These are phyloP conservation scores for Monosporascus ibericus DNA, from an alignment of 2,329 filamentous ascomycete species.

Conservation along the genomic window DNA sequence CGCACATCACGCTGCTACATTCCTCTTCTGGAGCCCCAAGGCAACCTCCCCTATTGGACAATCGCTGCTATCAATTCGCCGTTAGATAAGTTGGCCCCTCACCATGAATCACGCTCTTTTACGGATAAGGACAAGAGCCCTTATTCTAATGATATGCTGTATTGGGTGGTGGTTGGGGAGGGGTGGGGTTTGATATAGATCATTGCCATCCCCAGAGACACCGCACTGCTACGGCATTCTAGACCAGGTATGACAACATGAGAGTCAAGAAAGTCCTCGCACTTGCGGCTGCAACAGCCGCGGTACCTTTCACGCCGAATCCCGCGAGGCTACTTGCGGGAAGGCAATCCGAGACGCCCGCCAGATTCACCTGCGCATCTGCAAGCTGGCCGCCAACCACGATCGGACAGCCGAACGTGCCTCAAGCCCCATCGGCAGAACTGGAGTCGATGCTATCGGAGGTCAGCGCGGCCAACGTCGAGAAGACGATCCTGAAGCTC, in stretches of 20 bases:
- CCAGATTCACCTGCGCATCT: constrained; percentile 18
- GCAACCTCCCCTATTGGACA: too few species aligned
- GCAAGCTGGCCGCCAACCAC: constrained; percentile 24
- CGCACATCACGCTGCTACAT: too few species aligned
- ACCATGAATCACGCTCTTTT: too few species aligned
- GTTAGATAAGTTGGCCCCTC: too few species aligned
- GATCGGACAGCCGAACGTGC: constrained; percentile 18
- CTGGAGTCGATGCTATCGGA: constrained; percentile 23
- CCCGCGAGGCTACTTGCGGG: constrained; percentile 11
- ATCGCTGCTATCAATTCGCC: too few species aligned
- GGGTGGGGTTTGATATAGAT: too few species aligned
- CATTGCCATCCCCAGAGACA: too few species aligned
- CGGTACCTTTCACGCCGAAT: constrained; percentile 13
- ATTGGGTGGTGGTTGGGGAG: too few species aligned
- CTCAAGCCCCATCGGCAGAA: constrained; percentile 19
- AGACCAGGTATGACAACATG: neutral
- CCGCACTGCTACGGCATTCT: too few species aligned
- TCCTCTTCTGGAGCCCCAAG: too few species aligned
- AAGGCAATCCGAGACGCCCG: neutral
- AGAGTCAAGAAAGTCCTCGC: neutral
- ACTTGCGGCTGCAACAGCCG: neutral
- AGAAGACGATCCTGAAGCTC: constrained; percentile 45
- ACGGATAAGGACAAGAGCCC: too few species aligned
- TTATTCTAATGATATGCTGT: too few species aligned
- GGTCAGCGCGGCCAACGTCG: constrained; percentile 35